Conservation (phyloP, 2,329 filamentous ascomycete genomes). For the Verticillium dahliae region DNA sequence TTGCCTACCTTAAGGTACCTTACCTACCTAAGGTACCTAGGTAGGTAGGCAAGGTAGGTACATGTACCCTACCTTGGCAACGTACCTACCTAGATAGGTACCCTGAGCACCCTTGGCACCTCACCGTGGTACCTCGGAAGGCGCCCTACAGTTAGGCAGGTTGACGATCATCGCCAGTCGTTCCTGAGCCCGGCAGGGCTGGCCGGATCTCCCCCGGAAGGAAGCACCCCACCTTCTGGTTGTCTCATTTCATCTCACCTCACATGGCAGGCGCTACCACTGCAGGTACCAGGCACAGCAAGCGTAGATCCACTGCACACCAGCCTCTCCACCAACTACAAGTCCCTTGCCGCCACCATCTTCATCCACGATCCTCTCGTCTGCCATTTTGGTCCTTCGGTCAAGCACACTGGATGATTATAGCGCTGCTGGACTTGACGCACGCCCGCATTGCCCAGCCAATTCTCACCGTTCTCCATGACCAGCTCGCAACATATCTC, state of each 20-base stretch:
- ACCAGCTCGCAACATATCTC: background rate
- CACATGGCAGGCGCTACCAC: background rate
- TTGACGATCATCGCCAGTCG: background rate
- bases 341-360: background rate
- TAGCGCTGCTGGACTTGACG: background rate
- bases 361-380: background rate
- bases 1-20: too few relatives aligned
- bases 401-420: background rate
- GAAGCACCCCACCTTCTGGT: background rate
- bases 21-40: too few relatives aligned
- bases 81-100: too few relatives aligned
- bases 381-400: background rate
- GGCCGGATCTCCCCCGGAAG: background rate
- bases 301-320: background rate
- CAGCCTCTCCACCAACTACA: background rate
- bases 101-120: too few relatives aligned
- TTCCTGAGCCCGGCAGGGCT: background rate
- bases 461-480: background rate
- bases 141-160: too few relatives aligned
- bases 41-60: too few relatives aligned
- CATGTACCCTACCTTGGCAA: too few relatives aligned
- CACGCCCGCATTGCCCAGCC: background rate
- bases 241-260: background rate
- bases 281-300: background rate
- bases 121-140: too few relatives aligned